Evolutionary conservation across 2,329 filamentous ascomycete species (phyloP).

Genomic region (Diaporthe batatas): DNA sequence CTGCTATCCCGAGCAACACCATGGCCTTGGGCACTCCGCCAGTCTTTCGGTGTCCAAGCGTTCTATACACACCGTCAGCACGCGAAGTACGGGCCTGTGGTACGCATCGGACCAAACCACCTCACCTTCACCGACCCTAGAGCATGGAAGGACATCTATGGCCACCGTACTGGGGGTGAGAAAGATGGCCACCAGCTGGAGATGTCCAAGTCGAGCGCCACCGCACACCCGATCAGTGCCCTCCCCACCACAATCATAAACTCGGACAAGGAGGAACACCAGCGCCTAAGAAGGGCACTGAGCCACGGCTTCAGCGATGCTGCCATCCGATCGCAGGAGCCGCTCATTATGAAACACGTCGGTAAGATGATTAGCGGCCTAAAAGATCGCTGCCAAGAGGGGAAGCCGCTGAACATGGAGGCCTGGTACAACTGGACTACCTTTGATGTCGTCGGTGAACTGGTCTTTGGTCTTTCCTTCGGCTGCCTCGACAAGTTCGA

Average conservation of each 20-base stretch:
- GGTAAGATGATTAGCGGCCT: conserved; percentile 33
- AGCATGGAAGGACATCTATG: conserved; percentile 54
- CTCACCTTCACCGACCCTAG: conserved; percentile 54
- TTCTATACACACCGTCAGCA: conserved; percentile 46
- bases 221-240: not conserved
- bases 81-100: conserved; percentile 55
- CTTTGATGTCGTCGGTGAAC: conserved; percentile 39
- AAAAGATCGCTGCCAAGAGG: conserved; percentile 15
- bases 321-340: conserved; percentile 37
- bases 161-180: conserved; percentile 40
- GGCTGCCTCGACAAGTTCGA: conserved; percentile 38
- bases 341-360: conserved; percentile 39
- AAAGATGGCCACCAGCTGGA: conserved; percentile 27
- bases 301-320: conserved; percentile 40
- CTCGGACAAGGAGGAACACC: conserved; percentile 34
- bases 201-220: conserved; percentile 31
- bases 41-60: conserved; percentile 14
- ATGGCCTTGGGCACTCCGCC: conserved; percentile 24
- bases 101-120: conserved; percentile 58
- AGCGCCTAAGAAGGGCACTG: conserved; percentile 26
- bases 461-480: conserved; percentile 40
- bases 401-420: conserved; percentile 29
- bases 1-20: conserved; percentile 42
- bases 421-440: conserved; percentile 41
- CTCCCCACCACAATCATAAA: not conserved